Evolutionary conservation across 2,329 filamentous ascomycete genomes (phyloP).

Genomic region (Diaporthe australafricana): DNA sequence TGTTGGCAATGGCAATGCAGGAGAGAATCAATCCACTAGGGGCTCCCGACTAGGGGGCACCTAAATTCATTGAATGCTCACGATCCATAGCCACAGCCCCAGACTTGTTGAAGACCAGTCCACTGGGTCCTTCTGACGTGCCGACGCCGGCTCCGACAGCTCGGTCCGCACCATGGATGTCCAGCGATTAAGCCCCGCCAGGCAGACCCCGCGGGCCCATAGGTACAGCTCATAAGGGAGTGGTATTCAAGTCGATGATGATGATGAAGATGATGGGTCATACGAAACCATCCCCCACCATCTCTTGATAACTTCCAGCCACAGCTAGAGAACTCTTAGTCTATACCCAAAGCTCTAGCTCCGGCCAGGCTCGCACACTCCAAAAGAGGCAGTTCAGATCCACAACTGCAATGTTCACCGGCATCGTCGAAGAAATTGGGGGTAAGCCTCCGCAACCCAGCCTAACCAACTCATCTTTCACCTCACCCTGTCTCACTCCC

Average conservation of each 20-base stretch:
- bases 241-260: constrained; percentile 15
- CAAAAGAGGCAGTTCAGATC: background rate
- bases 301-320: background rate
- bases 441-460: constrained; percentile 67
- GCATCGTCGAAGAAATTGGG: constrained; percentile 91
- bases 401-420: constrained; percentile 83
- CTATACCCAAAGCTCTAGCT: background rate
- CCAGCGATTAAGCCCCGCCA: constrained; percentile 12
- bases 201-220: constrained; percentile 11
- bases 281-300: background rate
- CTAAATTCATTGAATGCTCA: background rate
- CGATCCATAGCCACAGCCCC: background rate
- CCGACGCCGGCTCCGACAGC: constrained; percentile 16
- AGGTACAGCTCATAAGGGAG: background rate
- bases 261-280: background rate
- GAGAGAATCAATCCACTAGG: background rate
- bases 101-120: background rate
- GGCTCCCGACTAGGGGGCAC: too few species aligned
- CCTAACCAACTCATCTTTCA: constrained; percentile 28
- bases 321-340: background rate
- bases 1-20: background rate
- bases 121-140: background rate
- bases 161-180: background rate
- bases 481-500: constrained; percentile 41
- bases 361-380: background rate